These are phyloP conservation scores for Globisporangium barbulae DNA, from an alignment of 352 stramenopile species.

Conservation along the genomic window DNA sequence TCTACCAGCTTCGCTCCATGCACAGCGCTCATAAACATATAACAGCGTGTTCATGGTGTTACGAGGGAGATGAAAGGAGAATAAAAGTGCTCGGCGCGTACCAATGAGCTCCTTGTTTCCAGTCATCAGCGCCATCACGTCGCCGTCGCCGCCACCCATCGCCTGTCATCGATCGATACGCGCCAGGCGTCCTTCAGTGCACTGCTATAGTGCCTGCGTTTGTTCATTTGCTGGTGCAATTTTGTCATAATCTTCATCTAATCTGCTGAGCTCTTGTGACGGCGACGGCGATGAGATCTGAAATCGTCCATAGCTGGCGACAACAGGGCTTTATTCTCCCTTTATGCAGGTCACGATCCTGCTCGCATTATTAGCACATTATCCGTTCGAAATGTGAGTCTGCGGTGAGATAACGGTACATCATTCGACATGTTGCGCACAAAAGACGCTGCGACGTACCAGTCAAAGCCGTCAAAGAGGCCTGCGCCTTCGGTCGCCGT, in stretches of 20 bases:
- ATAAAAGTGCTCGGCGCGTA: neutral
- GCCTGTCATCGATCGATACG: neutral
- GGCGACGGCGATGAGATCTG: neutral
- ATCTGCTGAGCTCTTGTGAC: neutral
- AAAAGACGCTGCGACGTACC: conserved; percentile 44
- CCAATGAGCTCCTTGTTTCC: neutral
- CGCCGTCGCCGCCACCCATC: neutral
- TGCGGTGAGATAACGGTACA: neutral
- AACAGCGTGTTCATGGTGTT: conserved; percentile 8
- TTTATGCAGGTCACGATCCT: conserved; percentile 91
- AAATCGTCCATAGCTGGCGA: neutral
- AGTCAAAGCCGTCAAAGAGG: conserved; percentile 99
- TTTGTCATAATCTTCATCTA: neutral
- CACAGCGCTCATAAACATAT: neutral
- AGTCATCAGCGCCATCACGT: neutral
- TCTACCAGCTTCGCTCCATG: neutral
- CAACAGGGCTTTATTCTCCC: conserved; percentile 50
- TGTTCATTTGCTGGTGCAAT: neutral
- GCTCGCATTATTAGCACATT: neutral
- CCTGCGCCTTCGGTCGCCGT: conserved; percentile 97
- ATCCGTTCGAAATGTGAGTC: neutral
- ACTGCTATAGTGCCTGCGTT: neutral
- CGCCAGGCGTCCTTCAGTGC: neutral
- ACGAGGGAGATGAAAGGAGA: neutral
- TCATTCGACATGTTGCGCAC: neutral